These are phyloP conservation scores for Begonia fuchsioides DNA, from an alignment of 306 rosid species.

Conservation along the genomic window DNA sequence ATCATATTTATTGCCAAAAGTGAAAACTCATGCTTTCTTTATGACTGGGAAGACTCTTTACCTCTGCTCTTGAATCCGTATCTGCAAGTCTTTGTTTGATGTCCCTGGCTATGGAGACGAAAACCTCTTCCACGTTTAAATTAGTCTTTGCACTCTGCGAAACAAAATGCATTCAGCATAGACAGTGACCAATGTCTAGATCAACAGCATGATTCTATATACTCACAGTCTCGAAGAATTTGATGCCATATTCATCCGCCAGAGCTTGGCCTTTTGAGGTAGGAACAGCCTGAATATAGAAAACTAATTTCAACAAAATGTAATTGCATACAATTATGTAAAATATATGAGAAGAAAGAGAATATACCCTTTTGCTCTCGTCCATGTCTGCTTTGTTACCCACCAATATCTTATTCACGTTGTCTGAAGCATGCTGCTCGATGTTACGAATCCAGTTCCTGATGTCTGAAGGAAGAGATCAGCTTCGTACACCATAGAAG, in stretches of 20 bases:
- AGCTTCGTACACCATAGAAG: slow-evolving; percentile 8
- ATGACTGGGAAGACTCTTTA: slow-evolving; percentile 11
- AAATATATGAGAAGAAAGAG: neutral
- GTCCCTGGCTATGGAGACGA: slow-evolving; percentile 94
- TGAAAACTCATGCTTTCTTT: too few relatives aligned
- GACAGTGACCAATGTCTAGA: slow-evolving; percentile 7
- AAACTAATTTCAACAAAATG: slow-evolving; percentile 6
- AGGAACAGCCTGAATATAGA: slow-evolving; percentile 68
- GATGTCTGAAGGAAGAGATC: slow-evolving; percentile 49
- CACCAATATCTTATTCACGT: slow-evolving; percentile 87
- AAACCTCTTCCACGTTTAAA: slow-evolving; percentile 90
- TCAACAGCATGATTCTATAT: slow-evolving; percentile 1
- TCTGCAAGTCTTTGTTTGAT: slow-evolving; percentile 93
- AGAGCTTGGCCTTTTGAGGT: slow-evolving; percentile 92
- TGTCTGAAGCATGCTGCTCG: slow-evolving; percentile 97
- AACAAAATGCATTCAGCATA: slow-evolving; percentile 16
- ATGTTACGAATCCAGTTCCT: slow-evolving; percentile 96
- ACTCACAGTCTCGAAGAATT: slow-evolving; percentile 86
- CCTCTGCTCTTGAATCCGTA: slow-evolving; percentile 80
- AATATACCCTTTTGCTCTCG: slow-evolving; percentile 87
- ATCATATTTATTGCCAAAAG: too few relatives aligned
- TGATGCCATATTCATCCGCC: slow-evolving; percentile 91
- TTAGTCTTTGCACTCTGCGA: slow-evolving; percentile 94
- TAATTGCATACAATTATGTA: slow-evolving; percentile 1
- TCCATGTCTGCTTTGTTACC: slow-evolving; percentile 99